These are phyloP conservation scores for Colletotrichum higginsianum DNA, from an alignment of 2,329 filamentous ascomycete species.

Conservation along the genomic window DNA sequence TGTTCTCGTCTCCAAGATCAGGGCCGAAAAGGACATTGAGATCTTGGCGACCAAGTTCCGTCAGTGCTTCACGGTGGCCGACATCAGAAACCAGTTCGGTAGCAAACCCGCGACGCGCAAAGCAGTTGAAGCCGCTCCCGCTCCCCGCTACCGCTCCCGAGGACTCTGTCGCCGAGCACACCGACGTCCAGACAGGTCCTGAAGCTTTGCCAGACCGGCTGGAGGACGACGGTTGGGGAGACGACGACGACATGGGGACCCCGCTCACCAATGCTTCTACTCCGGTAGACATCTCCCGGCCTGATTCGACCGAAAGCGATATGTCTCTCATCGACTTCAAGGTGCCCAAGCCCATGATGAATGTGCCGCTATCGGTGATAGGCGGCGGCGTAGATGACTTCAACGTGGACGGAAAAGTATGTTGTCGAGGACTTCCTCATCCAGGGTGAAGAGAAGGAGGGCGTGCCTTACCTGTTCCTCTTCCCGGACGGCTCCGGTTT, in stretches of 20 bases:
- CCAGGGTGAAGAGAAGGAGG: background rate
- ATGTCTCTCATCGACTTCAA: background rate
- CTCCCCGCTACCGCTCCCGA: too few species aligned
- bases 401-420: background rate
- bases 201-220: background rate
- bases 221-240: background rate
- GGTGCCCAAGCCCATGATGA: background rate
- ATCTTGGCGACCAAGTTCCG: background rate
- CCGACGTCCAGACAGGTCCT: too few species aligned
- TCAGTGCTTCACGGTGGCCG: background rate
- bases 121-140: too few species aligned
- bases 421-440: background rate
- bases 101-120: background rate
- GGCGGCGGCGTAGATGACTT: background rate
- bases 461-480: background rate
- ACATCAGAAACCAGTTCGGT: background rate
- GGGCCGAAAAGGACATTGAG: background rate
- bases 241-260: background rate
- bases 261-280: too few species aligned
- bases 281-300: background rate
- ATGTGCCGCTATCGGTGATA: background rate
- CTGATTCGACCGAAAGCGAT: background rate
- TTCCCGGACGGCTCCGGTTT: background rate
- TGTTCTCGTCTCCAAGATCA: background rate
- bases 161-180: too few species aligned